Percentiles rank a stretch among this genome's conserved stretches.
These are phyloP conservation scores for Paraconiothyrium sp. DNA, from an alignment of 2,329 filamentous ascomycete genomes.

Conservation along the genomic window DNA sequence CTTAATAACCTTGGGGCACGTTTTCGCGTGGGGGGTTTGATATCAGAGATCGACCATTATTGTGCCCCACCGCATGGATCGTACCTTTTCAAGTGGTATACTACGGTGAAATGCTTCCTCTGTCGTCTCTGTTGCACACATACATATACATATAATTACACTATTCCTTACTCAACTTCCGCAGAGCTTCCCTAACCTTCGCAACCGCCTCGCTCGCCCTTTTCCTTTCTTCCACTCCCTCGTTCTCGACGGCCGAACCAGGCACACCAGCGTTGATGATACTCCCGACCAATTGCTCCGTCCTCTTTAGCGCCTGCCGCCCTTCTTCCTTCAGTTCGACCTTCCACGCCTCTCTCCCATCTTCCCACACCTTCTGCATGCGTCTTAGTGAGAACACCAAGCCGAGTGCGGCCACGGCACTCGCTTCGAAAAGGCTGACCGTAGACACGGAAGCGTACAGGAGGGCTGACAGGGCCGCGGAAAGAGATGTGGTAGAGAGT, in stretches of 20 bases:
- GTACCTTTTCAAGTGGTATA: background rate
- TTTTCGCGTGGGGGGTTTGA: background rate
- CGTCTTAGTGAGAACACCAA: conserved; percentile 65
- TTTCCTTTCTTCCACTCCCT: conserved; percentile 52
- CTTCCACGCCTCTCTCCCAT: conserved; percentile 62
- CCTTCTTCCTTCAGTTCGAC: conserved; percentile 66
- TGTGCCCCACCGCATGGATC: background rate
- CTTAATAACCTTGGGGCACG: background rate
- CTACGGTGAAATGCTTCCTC: background rate
- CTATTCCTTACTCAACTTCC: conserved; percentile 21
- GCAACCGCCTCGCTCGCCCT: conserved; percentile 56
- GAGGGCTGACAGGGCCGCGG: conserved; percentile 63
- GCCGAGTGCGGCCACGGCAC: conserved; percentile 67
- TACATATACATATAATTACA: conserved; percentile 8
- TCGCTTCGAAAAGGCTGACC: conserved; percentile 64
- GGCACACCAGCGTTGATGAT: conserved; percentile 58
- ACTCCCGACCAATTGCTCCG: conserved; percentile 60
- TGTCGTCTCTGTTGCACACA: background rate
- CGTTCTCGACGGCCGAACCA: conserved; percentile 37
- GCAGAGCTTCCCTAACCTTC: conserved; percentile 58
- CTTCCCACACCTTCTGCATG: conserved; percentile 68
- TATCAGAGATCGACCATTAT: background rate
- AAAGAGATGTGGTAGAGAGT: conserved; percentile 72
- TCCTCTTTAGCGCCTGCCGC: conserved; percentile 62
- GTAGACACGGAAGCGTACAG: conserved; percentile 64